Percentiles rank a stretch among this genome's conserved stretches.
phyloP scores from a whole-genome alignment of 768 basidiomycete genomes.

The Lactarius pseudohatsudake region DNA sequence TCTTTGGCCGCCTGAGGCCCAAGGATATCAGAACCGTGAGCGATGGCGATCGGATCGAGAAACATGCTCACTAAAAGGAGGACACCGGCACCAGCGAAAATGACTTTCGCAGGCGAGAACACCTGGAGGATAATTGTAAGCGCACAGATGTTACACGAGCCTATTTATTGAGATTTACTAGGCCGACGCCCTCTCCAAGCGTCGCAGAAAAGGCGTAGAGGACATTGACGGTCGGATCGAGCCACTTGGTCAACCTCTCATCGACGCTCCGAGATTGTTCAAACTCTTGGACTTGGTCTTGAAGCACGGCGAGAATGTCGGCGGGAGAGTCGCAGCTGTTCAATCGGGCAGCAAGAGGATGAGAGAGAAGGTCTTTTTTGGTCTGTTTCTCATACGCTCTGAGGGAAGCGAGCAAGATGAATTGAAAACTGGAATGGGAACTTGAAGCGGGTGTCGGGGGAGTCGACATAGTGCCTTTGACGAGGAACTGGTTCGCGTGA shows the following conservation, averaged over 20 bases:
- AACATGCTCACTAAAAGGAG: background rate
- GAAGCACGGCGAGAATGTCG: background rate
- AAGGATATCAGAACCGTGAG: background rate
- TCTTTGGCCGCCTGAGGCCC: background rate
- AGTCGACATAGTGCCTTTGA: background rate
- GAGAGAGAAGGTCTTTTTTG: background rate
- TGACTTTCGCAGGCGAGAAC: background rate
- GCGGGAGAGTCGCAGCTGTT: background rate
- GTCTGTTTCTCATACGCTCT: background rate
- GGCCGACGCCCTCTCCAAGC: background rate
- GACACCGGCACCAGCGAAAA: background rate
- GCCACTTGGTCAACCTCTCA: background rate
- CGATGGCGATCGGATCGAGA: background rate
- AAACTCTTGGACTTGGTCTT: background rate
- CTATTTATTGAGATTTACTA: background rate
- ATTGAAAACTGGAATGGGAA: background rate
- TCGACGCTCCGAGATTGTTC: background rate
- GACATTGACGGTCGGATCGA: background rate
- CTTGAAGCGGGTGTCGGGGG: background rate
- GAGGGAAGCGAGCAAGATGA: background rate
- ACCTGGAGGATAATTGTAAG: background rate
- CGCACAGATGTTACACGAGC: background rate
- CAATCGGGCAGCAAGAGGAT: background rate
- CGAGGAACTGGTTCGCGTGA: background rate
- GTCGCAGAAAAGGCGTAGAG: background rate